Evolutionary conservation across 129 eudicot species (phyloP), one percentile per base, ranked within the genome.

Genomic region (Dittrichia graveolens): DNA sequence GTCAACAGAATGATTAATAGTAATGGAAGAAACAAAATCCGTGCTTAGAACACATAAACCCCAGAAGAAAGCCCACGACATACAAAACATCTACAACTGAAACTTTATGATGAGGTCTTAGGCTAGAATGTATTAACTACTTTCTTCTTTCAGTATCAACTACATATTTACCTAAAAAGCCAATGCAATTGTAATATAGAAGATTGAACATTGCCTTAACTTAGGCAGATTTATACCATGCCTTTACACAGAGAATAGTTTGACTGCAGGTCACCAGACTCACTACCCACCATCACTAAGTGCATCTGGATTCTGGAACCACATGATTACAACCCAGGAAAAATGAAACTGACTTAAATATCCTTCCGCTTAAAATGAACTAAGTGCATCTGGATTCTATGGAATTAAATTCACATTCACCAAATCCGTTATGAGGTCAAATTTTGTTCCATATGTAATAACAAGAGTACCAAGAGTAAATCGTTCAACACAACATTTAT

Each of bases 1-100:
- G 49, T 72, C 38, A 59, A 46, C 53, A n/a, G 48, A 45, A 72
- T 43, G 48, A 58, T 60, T 42, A 44, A 75, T n/a, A 4, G 53
- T 64, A 52, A 39, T 3, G 10, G 7, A 42, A 41, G 6, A 41
- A 9, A 62, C 1, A 37, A 61, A 16, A 8, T 40, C 12, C 46
- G 2, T 14, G 37, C 61, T 47, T 8, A 68, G 7, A 3, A 49
- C 34, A 46, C n/a, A 59, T 49, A 72, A 37, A 2, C 18, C 16
- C 2, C 31, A 37, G 3, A 49, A 10, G 16, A 24, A 24, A 24
- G 31, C 31, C 31, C 31, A 24, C 2, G 31, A 24, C 31, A 24
- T 24, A 24, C 31, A 24, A 0, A 24, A 24, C 31, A 24, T 24
- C 60, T 61, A 47, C 50, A 60, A 48, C 58, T 47, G 56, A 35